phyloP scores from a whole-genome alignment of 2,329 filamentous ascomycete genomes.

The Atkinsonella hypoxylon region DNA sequence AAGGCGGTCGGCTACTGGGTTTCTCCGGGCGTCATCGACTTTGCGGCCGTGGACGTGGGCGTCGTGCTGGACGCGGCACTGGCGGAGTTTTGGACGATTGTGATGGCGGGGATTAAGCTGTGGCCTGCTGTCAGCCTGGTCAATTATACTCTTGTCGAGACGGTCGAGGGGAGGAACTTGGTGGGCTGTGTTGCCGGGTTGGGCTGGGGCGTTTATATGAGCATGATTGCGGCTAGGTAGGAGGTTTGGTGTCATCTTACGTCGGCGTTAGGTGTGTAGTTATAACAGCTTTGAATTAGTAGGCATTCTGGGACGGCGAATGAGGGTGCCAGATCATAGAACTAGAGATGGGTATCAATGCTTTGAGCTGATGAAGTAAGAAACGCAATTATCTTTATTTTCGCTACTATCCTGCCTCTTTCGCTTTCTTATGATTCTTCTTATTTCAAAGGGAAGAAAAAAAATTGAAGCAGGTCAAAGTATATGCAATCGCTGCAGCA shows the following conservation, averaged over 20 bases:
- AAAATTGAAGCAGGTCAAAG: background rate
- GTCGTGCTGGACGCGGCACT: conserved; percentile 30
- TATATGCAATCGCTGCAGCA: conserved; percentile 1
- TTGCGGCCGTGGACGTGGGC: conserved; percentile 31
- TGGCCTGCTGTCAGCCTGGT: conserved; percentile 60
- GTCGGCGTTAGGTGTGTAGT: too few species aligned
- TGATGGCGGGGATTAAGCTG: conserved; percentile 54
- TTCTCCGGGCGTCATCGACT: conserved; percentile 30
- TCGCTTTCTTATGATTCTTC: too few species aligned
- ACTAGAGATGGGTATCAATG: too few species aligned
- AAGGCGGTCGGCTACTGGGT: conserved; percentile 23
- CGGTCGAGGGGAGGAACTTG: conserved; percentile 58
- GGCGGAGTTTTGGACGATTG: conserved; percentile 50
- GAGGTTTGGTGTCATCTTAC: too few species aligned
- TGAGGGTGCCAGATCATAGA: too few species aligned
- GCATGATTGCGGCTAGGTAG: conserved; percentile 36
- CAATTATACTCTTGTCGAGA: conserved; percentile 57
- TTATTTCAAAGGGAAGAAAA: background rate
- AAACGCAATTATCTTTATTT: too few species aligned
- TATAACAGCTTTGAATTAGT: too few species aligned
- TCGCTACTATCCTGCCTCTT: too few species aligned
- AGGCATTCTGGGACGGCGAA: too few species aligned
- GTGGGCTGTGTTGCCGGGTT: conserved; percentile 62
- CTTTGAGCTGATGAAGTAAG: too few species aligned
- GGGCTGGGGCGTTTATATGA: conserved; percentile 65